Conservation (phyloP, 306 rosid genomes). For the Cucumis sativus region Cucumber_9930_V3 NC_026658.2:6258001-6258500, state of each 20-base stretch:
- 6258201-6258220: slow-evolving; percentile 85
- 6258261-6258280: slow-evolving; percentile 64
- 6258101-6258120: not conserved
- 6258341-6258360: not conserved
- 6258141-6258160: not conserved
- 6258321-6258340: not conserved
- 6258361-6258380: not conserved
- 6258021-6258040: not conserved
- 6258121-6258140: not conserved
- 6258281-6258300: slow-evolving; percentile 46
- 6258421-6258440: too few species aligned
- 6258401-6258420: not conserved
- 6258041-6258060: not conserved
- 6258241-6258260: slow-evolving; percentile 77
- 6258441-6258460: slow-evolving; percentile 52
- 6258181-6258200: slow-evolving; percentile 81
- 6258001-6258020: not conserved
- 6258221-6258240: slow-evolving; percentile 93
- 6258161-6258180: slow-evolving; percentile 23
- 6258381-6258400: not conserved
- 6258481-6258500: slow-evolving; percentile 97
- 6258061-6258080: not conserved
- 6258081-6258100: not conserved
- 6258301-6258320: slow-evolving; percentile 3
- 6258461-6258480: slow-evolving; percentile 86